Conservation (phyloP, 352 stramenopile genomes). For the Pythium phragmitis region DNA sequence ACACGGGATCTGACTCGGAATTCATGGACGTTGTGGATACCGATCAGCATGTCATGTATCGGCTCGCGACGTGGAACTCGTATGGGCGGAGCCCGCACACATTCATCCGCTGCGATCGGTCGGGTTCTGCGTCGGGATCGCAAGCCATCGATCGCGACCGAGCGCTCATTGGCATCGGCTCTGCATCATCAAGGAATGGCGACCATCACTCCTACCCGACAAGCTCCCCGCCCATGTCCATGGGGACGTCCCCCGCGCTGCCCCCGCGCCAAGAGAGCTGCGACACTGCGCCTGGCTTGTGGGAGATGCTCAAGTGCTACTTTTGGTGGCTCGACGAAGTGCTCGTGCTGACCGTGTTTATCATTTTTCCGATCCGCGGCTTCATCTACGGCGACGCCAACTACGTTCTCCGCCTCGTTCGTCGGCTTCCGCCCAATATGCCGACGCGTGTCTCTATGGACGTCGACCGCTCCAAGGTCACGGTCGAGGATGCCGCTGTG, state of each 20-base stretch:
- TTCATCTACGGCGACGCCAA: constrained; percentile 85
- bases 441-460: constrained; percentile 79
- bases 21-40: constrained; percentile 64
- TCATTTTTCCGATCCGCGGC: constrained; percentile 74
- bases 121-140: background rate
- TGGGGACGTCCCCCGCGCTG: background rate
- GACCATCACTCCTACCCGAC: background rate
- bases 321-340: constrained; percentile 87
- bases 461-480: constrained; percentile 53
- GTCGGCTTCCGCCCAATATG: constrained; percentile 74
- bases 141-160: background rate
- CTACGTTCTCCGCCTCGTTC: constrained; percentile 63
- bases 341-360: constrained; percentile 68
- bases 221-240: background rate
- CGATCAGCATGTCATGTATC: constrained; percentile 64
- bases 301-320: constrained; percentile 56
- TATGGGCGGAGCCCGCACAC: constrained; percentile 67
- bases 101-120: constrained; percentile 54
- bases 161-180: background rate
- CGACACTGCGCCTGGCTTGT: constrained; percentile 5
- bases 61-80: constrained; percentile 80
- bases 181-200: background rate
- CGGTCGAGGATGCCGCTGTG: constrained; percentile 52
- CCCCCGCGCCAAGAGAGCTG: background rate
- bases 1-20: constrained; percentile 62